These are phyloP conservation scores for Suillus subalutaceus DNA, from an alignment of 768 basidiomycete species.

Conservation along the genomic window DNA sequence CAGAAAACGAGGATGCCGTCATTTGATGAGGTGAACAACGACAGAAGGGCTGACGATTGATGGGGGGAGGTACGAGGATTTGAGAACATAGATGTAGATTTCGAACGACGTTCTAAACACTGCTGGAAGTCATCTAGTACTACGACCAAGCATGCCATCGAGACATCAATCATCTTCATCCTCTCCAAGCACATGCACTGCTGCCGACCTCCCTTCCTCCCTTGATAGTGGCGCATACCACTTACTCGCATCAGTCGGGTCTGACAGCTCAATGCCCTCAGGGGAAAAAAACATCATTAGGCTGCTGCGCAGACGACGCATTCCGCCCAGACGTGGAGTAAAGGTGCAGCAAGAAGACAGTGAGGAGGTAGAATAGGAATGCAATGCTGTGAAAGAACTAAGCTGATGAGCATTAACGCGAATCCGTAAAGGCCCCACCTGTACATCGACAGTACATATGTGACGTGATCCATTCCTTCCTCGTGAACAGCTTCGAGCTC, in stretches of 20 bases:
- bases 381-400: constrained; percentile 49
- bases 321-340: constrained; percentile 68
- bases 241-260: constrained; percentile 42
- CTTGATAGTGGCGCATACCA: constrained; percentile 70
- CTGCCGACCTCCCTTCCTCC: constrained; percentile 26
- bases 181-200: constrained; percentile 53
- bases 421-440: constrained; percentile 47
- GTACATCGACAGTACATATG: constrained; percentile 84
- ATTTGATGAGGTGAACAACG: too few relatives aligned
- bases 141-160: neutral
- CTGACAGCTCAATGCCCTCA: constrained; percentile 47
- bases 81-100: neutral
- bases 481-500: constrained; percentile 73
- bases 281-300: constrained; percentile 24
- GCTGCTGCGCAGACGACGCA: constrained; percentile 30
- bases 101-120: neutral
- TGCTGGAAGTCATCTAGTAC: neutral
- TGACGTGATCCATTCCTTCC: constrained; percentile 86
- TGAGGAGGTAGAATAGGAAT: constrained; percentile 77
- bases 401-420: constrained; percentile 8
- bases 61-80: neutral
- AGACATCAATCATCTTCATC: constrained; percentile 42
- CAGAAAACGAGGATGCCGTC: too few relatives aligned
- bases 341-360: constrained; percentile 69
- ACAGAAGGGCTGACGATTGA: too few relatives aligned